Base-by-base conservation (phyloP, 371 early-diverging fungal species). In the Syncephalastrum monosporum region DNA sequence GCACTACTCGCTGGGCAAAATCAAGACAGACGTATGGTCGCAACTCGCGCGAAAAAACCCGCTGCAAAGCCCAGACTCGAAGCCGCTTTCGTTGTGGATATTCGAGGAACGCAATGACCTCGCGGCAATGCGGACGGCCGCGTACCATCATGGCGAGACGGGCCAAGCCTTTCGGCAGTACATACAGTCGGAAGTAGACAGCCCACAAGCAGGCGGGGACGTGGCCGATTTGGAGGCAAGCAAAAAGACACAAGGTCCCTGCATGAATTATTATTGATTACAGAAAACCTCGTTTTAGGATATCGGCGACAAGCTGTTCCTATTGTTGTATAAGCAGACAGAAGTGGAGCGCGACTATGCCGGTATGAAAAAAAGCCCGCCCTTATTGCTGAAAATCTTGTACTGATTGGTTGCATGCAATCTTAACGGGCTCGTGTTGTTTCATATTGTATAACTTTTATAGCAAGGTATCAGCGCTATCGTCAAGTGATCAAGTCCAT, bases 401-500 rank as follows among this genome's bases (percentile, higher is more conserved):
- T 33, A 33, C 10, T 6, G 8, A 33, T 33, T 33, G 5, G 2
- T 8, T 33, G 38, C 38, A 33, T 33, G 38, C 38, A 33, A 5
- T 33, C 38, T 33, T 33, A 10, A 33, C 38, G 27, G 5, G 4
- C 27, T 27, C 27, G 7, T 53, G 41, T 5, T 25, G 10, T 53
- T 29, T 15, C 23, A 14, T 44, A 16, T 8, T 54, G 21, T 3
- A 21, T 50, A 1, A 16, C 1, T 2, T 23, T 42, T 5, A 29
- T 27, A 77, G 75, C 27, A 14, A 68, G 69, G 46, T 67, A 69
- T 27, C 67, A 73, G 44, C 69, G 64, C 41, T 72, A 69, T 47
- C 71, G 75, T 8, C 71, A 73, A 15, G 67, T 74, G 16, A 63
- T 78, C 16, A 75, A 75, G 48, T 57, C 71, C 3, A 75, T 78